Conservation (phyloP, 352 stramenopile species). For the Pythium rhizo-oryzae region DNA sequence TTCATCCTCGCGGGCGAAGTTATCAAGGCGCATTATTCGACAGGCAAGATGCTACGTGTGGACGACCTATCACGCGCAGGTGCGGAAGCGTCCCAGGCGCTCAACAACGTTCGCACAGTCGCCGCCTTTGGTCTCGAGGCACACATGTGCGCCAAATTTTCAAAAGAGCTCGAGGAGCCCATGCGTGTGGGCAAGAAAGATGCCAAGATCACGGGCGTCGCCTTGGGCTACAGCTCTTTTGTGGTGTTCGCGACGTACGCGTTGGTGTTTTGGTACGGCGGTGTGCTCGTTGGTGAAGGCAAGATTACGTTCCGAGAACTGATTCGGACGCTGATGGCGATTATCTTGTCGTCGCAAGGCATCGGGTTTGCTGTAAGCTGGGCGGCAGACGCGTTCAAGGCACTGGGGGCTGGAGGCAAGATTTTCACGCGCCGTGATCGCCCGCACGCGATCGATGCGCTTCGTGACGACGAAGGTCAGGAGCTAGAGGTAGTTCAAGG, state of each 20-base stretch:
- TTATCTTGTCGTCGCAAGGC: conserved; percentile 42
- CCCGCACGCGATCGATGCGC: conserved; percentile 12
- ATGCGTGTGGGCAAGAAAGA: conserved; percentile 23
- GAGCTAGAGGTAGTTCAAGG: conserved; percentile 28
- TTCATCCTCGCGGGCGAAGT: conserved; percentile 30
- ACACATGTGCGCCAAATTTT: no score
- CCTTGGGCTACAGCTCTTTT: conserved; percentile 63
- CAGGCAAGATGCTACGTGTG: no score
- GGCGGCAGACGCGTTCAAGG: conserved; percentile 60
- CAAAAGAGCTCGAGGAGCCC: conserved; percentile 2
- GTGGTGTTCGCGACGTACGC: conserved; percentile 32
- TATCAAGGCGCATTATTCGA: not conserved
- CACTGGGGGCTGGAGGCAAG: conserved; percentile 45
- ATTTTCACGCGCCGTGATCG: no score
- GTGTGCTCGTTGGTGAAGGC: conserved; percentile 37
- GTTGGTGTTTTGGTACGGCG: conserved; percentile 30
- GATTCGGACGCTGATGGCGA: conserved; percentile 41
- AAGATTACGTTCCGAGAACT: conserved; percentile 42
- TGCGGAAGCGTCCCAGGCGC: conserved; percentile 36
- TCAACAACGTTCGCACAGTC: conserved; percentile 46
- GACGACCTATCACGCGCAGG: conserved; percentile 10
- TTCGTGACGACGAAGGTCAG: conserved; percentile 32
- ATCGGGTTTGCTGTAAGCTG: conserved; percentile 28
- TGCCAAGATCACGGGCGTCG: conserved; percentile 35
- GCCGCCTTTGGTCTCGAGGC: conserved; percentile 40